phyloP scores from a whole-genome alignment of 2,329 filamentous ascomycete genomes.

The Lasiodiplodia theobromae region DNA sequence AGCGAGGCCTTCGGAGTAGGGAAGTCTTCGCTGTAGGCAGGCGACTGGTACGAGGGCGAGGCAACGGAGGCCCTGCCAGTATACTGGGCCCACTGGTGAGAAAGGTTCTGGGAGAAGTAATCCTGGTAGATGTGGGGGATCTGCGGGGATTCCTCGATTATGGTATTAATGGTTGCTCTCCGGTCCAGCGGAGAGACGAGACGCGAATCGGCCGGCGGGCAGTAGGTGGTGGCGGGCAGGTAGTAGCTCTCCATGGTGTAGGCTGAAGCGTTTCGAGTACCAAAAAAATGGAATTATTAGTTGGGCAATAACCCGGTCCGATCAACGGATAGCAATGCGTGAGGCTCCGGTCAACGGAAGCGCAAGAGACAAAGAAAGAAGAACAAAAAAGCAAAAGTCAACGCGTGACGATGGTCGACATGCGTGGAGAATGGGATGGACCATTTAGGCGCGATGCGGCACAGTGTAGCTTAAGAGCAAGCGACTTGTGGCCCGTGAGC shows the following conservation, averaged over 20 bases:
- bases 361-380: constrained; percentile 4
- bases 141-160: constrained; percentile 63
- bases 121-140: constrained; percentile 25
- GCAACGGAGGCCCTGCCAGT: constrained; percentile 39
- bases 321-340: constrained; percentile 16
- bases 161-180: constrained; percentile 67
- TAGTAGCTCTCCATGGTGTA: constrained; percentile 54
- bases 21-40: constrained; percentile 65
- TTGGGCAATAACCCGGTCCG: constrained; percentile 16
- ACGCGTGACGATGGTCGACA: constrained; percentile 25
- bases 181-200: constrained; percentile 62
- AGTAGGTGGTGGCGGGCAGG: constrained; percentile 60
- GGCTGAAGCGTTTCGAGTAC: constrained; percentile 15
- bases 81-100: constrained; percentile 8
- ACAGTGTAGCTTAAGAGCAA: constrained; percentile 17
- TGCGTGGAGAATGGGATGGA: constrained; percentile 26
- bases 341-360: constrained; percentile 17
- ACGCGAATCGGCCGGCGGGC: constrained; percentile 46
- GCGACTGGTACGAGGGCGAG: constrained; percentile 52
- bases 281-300: constrained; percentile 24
- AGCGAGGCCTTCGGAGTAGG: constrained; percentile 72
- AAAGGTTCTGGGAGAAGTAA: constrained; percentile 25
- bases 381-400: constrained; percentile 2
- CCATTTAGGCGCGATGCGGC: constrained; percentile 13
- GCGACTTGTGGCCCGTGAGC: constrained; percentile 16